These are phyloP conservation scores for Cylindrotheca fusiformis DNA, from an alignment of 108 stramenopile genomes.

Conservation along the genomic window DNA sequence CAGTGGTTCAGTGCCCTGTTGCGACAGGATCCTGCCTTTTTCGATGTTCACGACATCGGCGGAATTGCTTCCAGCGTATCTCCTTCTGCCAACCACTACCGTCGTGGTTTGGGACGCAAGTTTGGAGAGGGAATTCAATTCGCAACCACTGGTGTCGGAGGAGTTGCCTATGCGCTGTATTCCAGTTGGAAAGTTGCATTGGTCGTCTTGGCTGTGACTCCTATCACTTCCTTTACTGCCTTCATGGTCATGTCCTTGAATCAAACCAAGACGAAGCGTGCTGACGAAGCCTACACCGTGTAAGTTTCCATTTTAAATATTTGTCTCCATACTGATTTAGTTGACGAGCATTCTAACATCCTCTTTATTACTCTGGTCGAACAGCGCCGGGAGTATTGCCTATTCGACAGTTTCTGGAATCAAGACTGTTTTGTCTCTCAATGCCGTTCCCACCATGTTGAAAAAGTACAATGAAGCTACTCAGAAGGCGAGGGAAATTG, in stretches of 20 bases:
- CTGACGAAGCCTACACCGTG: conserved; percentile 42
- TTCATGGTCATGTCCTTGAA: conserved; percentile 48
- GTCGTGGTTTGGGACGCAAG: conserved; percentile 29
- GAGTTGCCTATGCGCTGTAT: conserved; percentile 31
- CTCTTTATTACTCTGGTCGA: conserved; percentile 18
- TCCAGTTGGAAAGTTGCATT: conserved; percentile 14
- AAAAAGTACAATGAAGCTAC: conserved; percentile 51
- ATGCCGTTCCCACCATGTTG: conserved; percentile 43
- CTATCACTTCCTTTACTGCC: conserved; percentile 46
- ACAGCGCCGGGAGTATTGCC: conserved; percentile 49
- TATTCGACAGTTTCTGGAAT: conserved; percentile 53
- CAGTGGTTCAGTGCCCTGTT: conserved; percentile 42
- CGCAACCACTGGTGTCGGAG: conserved; percentile 22
- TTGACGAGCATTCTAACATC: conserved; percentile 2
- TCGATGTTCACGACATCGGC: conserved; percentile 36
- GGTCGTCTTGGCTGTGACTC: too few species aligned
- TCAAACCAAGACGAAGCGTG: conserved; percentile 32
- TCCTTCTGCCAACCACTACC: conserved; percentile 23
- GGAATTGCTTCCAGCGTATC: conserved; percentile 29
- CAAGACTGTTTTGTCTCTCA: conserved; percentile 55
- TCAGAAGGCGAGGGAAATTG: conserved; percentile 44
- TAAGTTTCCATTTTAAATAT: conserved; percentile 4
- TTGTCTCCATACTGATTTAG: background rate
- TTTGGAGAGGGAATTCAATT: conserved; percentile 32
- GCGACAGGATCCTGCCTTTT: conserved; percentile 45